Percentiles rank a stretch among this genome's conserved stretches.
Conservation (phyloP, 2,329 filamentous ascomycete genomes). For the Aureobasidium zeae region DNA sequence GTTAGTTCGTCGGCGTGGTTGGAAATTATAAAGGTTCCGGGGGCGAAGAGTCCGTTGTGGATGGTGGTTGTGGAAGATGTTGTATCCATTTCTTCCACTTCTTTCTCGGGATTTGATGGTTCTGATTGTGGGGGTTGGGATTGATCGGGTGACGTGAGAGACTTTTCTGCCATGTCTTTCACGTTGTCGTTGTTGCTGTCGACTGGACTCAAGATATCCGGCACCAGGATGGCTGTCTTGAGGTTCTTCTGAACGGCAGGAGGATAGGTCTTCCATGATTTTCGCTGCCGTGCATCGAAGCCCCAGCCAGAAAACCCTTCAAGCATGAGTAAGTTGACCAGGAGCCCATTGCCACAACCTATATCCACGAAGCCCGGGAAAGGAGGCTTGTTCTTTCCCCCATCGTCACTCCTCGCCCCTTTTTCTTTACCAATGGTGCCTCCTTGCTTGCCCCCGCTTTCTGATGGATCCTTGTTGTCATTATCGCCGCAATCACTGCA, state of each 20-base stretch:
- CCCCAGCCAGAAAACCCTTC: conserved; percentile 84
- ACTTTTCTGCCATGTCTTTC: neutral
- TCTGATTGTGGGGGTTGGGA: too few species aligned
- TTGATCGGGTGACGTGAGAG: neutral
- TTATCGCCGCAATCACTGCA: neutral
- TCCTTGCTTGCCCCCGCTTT: too few species aligned
- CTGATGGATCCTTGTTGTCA: neutral
- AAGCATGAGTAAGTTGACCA: conserved; percentile 69
- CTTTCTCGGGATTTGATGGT: too few species aligned
- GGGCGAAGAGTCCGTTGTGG: conserved; percentile 55
- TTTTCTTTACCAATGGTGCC: too few species aligned
- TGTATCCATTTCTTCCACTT: conserved; percentile 10
- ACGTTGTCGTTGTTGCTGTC: neutral
- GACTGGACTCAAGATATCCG: conserved; percentile 33
- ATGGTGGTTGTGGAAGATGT: too few species aligned
- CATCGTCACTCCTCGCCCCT: too few species aligned
- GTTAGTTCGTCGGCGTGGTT: conserved; percentile 97
- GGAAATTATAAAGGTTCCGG: conserved; percentile 80
- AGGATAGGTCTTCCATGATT: conserved; percentile 72
- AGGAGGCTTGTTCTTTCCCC: conserved; percentile 4
- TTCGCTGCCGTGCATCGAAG: conserved; percentile 79
- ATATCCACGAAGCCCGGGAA: conserved; percentile 95
- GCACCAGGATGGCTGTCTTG: conserved; percentile 53
- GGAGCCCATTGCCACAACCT: conserved; percentile 86
- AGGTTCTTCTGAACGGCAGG: conserved; percentile 40